These are phyloP conservation scores for Vanrija pseudolonga DNA, from an alignment of 1,284 basidiomycete species.

Conservation along the genomic window DNA sequence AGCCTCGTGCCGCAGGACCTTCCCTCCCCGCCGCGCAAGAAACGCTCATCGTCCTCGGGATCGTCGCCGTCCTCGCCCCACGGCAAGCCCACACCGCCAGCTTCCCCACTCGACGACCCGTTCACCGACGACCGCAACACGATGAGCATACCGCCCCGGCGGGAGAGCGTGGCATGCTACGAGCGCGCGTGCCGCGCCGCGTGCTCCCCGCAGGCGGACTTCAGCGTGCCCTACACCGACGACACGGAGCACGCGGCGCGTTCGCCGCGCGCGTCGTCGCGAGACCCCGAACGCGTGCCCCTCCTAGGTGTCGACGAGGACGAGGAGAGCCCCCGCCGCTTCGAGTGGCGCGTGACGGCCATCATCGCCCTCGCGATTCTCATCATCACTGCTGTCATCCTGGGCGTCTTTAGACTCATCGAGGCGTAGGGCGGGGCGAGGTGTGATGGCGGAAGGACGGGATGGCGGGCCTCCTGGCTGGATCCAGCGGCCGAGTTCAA, in stretches of 20 bases:
- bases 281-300: conserved; percentile 50
- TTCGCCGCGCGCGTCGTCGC: background rate
- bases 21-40: conserved; percentile 2
- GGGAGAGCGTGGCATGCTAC: background rate
- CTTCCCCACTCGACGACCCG: background rate
- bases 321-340: background rate
- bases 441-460: too few relatives aligned
- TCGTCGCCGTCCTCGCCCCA: background rate
- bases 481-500: too few relatives aligned
- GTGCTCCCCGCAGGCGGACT: background rate
- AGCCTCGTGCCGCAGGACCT: conserved; percentile 7
- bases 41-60: background rate
- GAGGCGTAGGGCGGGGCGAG: background rate
- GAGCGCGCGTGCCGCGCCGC: background rate
- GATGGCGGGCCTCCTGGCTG: too few relatives aligned
- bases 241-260: conserved; percentile 1
- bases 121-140: background rate
- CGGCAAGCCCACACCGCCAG: background rate
- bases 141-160: too few relatives aligned
- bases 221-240: background rate
- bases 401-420: background rate
- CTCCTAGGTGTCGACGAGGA: conserved; percentile 35
- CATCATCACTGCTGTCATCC: conserved; percentile 1
- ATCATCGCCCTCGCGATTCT: conserved; percentile 1
- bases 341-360: background rate